phyloP scores from a whole-genome alignment of 441 rosid species.

The Arabidopsis hybrid region DNA sequence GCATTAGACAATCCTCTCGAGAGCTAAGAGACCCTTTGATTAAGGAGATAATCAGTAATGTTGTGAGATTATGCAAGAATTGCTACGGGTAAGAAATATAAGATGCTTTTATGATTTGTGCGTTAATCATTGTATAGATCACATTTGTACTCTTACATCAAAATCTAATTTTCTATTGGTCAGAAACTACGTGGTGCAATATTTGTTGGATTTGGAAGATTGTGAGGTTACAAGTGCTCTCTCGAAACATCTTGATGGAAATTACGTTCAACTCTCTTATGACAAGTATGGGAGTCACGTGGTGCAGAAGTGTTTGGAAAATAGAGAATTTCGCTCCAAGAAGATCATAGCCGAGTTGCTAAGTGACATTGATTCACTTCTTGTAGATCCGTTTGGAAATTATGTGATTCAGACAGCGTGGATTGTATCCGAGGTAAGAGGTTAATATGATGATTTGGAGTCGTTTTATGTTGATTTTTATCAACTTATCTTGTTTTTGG shows the following conservation, averaged over 20 bases:
- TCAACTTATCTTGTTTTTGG: neutral
- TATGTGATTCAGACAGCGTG: neutral
- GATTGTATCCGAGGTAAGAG: neutral
- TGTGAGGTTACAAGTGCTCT: neutral
- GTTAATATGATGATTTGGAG: neutral
- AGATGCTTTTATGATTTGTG: neutral
- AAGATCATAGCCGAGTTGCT: neutral
- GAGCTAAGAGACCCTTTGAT: neutral
- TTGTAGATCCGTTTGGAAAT: neutral
- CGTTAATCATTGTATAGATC: neutral
- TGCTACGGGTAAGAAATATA: neutral
- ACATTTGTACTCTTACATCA: neutral
- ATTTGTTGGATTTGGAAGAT: neutral
- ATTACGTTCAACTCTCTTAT: neutral
- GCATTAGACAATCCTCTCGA: neutral
- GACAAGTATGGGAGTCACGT: neutral
- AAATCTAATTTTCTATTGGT: neutral
- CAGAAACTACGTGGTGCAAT: neutral
- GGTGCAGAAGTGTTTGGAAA: neutral
- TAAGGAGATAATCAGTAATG: neutral
- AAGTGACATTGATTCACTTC: neutral
- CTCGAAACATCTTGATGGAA: neutral
- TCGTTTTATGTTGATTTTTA: neutral
- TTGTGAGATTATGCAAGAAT: neutral
- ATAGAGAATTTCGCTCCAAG: neutral